Percentiles rank a stretch among this genome's conserved stretches.
Evolutionary conservation across 345 rosid genomes (phyloP).

Genomic region (Conringia planisiliqua): DNA sequence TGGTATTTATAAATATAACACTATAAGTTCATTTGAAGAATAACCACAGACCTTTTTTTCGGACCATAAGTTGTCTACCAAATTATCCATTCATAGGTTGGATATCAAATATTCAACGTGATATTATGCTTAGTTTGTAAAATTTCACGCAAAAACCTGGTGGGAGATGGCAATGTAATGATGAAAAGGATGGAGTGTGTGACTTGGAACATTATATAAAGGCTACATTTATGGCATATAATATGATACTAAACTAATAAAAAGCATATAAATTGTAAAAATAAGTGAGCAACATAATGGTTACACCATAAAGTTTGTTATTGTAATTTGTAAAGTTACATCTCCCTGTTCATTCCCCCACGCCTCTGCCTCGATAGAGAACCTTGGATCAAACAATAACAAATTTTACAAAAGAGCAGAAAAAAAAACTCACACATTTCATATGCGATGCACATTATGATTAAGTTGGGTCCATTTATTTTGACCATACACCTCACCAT

Average conservation of each 20-base stretch:
- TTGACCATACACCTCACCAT: conserved; percentile 5
- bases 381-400: conserved; percentile 29
- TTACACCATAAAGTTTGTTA: conserved; percentile 27
- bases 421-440: background rate
- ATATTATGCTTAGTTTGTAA: background rate
- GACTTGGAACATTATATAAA: conserved; percentile 33
- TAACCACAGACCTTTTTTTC: background rate
- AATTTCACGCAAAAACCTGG: background rate
- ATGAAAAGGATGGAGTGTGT: conserved; percentile 28
- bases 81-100: background rate
- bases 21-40: background rate
- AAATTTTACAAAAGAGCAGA: background rate
- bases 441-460: conserved; percentile 10
- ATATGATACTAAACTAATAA: conserved; percentile 3
- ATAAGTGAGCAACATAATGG: conserved; percentile 34
- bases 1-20: background rate
- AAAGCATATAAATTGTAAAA: conserved; percentile 15
- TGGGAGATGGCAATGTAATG: conserved; percentile 12
- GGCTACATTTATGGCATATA: conserved; percentile 13
- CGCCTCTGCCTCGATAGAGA: conserved; percentile 32
- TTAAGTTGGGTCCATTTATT: conserved; percentile 21
- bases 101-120: background rate
- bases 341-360: conserved; percentile 40
- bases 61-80: background rate
- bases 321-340: conserved; percentile 30